Percentiles rank a stretch among this genome's conserved stretches.
phyloP scores from a whole-genome alignment of 164 flowering plant species.

The Umbilicus rupestris region DNA sequence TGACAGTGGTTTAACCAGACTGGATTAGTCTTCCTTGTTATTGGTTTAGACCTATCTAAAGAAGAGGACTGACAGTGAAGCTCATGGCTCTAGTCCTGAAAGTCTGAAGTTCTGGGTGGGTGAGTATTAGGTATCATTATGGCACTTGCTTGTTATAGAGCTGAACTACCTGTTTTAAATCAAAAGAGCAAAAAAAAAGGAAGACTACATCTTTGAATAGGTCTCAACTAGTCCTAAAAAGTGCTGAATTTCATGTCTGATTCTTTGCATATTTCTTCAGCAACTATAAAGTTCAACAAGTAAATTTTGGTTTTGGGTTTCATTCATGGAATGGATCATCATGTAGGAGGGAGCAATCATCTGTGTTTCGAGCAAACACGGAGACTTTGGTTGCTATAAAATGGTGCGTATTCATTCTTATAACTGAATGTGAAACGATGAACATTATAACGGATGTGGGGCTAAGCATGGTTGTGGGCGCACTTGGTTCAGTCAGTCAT shows the following conservation, averaged over 20 bases:
- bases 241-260: no score
- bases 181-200: background rate
- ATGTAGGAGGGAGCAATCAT: background rate
- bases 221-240: no score
- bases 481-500: constrained; percentile 4
- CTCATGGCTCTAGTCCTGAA: background rate
- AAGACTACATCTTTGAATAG: background rate
- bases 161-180: background rate
- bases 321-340: background rate
- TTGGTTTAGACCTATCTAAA: background rate
- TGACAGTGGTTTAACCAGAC: no score
- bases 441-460: background rate
- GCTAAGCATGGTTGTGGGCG: background rate
- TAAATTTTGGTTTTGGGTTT: no score
- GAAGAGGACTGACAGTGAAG: background rate
- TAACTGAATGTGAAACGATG: background rate
- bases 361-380: background rate
- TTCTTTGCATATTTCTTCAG: no score
- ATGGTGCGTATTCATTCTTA: background rate
- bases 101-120: constrained; percentile 2
- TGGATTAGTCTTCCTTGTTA: background rate
- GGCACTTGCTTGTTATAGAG: background rate
- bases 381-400: background rate
- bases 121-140: constrained; percentile 1
- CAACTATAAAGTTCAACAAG: no score